Evolutionary conservation across 805 yeast species (phyloP).

Genomic region (Starmerella gropengiesseri): DNA sequence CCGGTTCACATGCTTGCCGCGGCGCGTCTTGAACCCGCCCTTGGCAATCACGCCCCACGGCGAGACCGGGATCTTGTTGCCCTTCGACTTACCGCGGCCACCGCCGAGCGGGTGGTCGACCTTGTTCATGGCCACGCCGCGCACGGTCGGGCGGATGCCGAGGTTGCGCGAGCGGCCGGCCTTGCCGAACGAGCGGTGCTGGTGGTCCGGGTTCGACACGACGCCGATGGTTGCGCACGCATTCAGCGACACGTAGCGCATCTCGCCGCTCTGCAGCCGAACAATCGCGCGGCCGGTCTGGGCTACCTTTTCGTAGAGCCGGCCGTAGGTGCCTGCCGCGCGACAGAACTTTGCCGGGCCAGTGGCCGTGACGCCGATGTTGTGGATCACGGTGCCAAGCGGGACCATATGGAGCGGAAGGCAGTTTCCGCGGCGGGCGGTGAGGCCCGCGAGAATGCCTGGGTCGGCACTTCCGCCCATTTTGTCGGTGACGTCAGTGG

Average conservation of each 20-base stretch:
- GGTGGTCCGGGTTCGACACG: slow-evolving; percentile 87
- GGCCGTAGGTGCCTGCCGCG: slow-evolving; percentile 89
- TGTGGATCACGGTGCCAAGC: slow-evolving; percentile 83
- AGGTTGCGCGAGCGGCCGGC: slow-evolving; percentile 90
- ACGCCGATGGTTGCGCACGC: slow-evolving; percentile 92
- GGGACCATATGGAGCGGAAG: slow-evolving; percentile 87
- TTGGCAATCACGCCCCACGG: slow-evolving; percentile 93
- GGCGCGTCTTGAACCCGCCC: slow-evolving; percentile 88
- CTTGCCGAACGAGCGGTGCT: slow-evolving; percentile 80
- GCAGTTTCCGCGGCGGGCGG: slow-evolving; percentile 89
- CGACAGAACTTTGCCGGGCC: slow-evolving; percentile 85
- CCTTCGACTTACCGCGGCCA: slow-evolving; percentile 98
- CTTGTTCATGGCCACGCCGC: slow-evolving; percentile 98
- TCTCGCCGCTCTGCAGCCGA: slow-evolving; percentile 83
- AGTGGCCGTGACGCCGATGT: slow-evolving; percentile 62
- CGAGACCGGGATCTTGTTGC: slow-evolving; percentile 84
- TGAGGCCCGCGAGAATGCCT: slow-evolving; percentile 74
- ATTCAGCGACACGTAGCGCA: slow-evolving; percentile 72
- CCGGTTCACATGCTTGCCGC: slow-evolving; percentile 74
- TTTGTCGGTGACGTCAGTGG: slow-evolving; percentile 56
- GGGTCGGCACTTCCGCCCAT: slow-evolving; percentile 92
- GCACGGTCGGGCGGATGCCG: slow-evolving; percentile 88
- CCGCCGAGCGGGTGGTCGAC: slow-evolving; percentile 99
- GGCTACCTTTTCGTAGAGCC: slow-evolving; percentile 68
- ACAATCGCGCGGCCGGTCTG: slow-evolving; percentile 63